Percentiles rank a stretch among this genome's conserved stretches.
Evolutionary conservation across 108 stramenopile species (phyloP).

Genomic region (Conticribra weissflogii): DNA sequence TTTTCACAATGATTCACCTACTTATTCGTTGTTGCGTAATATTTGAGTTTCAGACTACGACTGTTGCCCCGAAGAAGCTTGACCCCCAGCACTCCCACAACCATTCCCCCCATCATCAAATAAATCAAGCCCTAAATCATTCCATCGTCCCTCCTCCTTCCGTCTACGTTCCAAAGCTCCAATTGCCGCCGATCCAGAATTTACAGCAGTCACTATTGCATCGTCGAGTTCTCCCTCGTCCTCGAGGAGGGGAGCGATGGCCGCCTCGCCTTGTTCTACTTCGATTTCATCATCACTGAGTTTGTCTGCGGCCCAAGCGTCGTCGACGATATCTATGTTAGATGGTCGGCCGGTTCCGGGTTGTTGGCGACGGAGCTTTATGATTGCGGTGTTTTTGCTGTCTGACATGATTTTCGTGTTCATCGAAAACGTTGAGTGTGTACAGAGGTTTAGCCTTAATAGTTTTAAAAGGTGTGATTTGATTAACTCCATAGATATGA

Average conservation of each 20-base stretch:
- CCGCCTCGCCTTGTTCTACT: constrained; percentile 58
- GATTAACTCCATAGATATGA: too few species aligned
- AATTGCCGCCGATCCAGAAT: constrained; percentile 62
- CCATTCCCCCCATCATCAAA: constrained; percentile 49
- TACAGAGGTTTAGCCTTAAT: too few species aligned
- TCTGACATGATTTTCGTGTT: constrained; percentile 59
- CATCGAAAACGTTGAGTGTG: background rate
- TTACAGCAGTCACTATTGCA: constrained; percentile 78
- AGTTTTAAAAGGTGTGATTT: too few species aligned
- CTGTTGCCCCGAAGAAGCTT: too few species aligned
- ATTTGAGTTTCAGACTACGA: too few species aligned
- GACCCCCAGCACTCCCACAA: background rate
- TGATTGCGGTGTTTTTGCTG: constrained; percentile 71
- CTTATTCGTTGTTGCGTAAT: too few species aligned
- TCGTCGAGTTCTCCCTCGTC: constrained; percentile 84
- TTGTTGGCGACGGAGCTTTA: constrained; percentile 61
- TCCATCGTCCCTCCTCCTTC: constrained; percentile 81
- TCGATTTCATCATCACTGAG: constrained; percentile 82
- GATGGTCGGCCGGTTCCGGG: constrained; percentile 56
- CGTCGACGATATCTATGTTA: constrained; percentile 70
- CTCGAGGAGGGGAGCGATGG: constrained; percentile 68
- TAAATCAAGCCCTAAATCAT: constrained; percentile 84
- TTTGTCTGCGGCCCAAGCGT: constrained; percentile 70
- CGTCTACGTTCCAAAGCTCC: constrained; percentile 69
- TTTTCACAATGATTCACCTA: too few species aligned